These are phyloP conservation scores for Fragaria vesca DNA, from an alignment of 306 rosid genomes.

Conservation along the genomic window DNA sequence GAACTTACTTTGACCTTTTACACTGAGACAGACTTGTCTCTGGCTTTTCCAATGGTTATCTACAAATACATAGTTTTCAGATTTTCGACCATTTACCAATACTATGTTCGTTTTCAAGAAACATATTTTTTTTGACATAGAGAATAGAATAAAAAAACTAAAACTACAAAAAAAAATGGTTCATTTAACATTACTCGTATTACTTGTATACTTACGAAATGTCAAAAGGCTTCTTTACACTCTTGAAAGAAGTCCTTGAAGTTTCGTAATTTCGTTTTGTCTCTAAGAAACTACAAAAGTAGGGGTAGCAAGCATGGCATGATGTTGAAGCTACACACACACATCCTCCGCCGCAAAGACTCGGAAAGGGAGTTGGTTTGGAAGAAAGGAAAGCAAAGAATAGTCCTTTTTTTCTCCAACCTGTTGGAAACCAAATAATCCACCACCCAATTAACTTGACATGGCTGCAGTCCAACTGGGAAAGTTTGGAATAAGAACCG, in stretches of 20 bases:
- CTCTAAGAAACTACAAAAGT: not conserved
- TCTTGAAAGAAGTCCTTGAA: not conserved
- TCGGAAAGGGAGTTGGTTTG: slow-evolving; percentile 16
- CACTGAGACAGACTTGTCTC: not conserved
- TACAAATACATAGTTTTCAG: not conserved
- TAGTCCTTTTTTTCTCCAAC: slow-evolving; percentile 21
- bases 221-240: not conserved
- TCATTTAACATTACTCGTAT: not conserved
- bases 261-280: not conserved
- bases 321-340: not conserved
- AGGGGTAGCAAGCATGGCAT: not conserved
- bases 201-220: not conserved
- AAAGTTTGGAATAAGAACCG: slow-evolving; percentile 59
- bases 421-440: slow-evolving; percentile 21
- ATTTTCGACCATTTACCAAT: not conserved
- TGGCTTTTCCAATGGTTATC: not conserved
- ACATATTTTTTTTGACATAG: no score
- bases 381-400: slow-evolving; percentile 49
- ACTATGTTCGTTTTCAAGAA: no score
- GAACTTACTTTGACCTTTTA: not conserved
- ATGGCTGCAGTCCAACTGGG: slow-evolving; percentile 21
- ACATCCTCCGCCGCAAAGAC: not conserved
- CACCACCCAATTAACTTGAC: slow-evolving; percentile 29
- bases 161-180: no score
- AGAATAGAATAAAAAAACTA: no score